Evolutionary conservation across 768 basidiomycete species (phyloP).

Genomic region (Gyrodon lividus): DNA sequence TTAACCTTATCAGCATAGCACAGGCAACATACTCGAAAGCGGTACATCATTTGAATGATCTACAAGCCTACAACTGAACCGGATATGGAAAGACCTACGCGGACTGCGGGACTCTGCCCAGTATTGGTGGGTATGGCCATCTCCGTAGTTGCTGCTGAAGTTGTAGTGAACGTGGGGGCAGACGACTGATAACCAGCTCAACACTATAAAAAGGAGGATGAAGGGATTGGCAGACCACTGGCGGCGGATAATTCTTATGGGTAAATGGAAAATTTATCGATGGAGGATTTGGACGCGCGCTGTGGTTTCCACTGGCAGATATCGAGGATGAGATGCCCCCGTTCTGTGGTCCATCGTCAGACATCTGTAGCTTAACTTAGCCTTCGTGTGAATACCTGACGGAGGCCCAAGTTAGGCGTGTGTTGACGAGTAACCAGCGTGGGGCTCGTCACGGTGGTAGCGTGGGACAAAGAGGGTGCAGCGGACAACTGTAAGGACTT

Average conservation of each 20-base stretch:
- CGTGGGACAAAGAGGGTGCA: conserved; percentile 5
- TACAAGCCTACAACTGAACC: not conserved
- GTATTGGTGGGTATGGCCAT: conserved; percentile 18
- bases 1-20: not conserved
- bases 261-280: conserved; percentile 7
- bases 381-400: conserved; percentile 13
- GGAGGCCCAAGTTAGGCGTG: conserved; percentile 1
- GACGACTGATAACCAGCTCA: conserved; percentile 12
- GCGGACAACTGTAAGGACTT: conserved; percentile 6
- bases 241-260: conserved; percentile 6
- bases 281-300: conserved; percentile 4
- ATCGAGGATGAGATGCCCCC: conserved; percentile 14
- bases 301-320: conserved; percentile 4
- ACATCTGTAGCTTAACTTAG: no score
- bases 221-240: conserved; percentile 16
- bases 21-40: not conserved
- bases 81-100: conserved; percentile 9
- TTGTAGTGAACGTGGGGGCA: conserved; percentile 2
- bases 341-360: conserved; percentile 6
- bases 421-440: conserved; percentile 18
- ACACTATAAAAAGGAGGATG: conserved; percentile 4
- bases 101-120: not conserved
- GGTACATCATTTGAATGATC: not conserved
- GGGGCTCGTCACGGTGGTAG: conserved; percentile 1
- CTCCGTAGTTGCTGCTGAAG: not conserved